Evolutionary conservation across 768 basidiomycete genomes (phyloP).

Genomic region (Thelephora ganbajun): DNA sequence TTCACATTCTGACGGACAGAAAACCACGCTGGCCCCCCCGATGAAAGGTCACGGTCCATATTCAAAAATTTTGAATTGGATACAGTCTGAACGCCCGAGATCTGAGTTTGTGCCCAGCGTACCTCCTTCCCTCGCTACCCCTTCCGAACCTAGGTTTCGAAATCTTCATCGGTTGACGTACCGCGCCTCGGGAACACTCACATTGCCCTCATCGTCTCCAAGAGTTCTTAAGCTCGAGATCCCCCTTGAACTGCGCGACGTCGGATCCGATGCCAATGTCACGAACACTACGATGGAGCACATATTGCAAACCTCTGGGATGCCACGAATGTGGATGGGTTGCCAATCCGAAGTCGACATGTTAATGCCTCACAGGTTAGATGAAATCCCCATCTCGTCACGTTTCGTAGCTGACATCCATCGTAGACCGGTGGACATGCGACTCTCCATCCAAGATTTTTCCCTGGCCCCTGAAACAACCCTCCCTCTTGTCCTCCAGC

Average conservation of each 20-base stretch:
- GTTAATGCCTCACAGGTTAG: constrained; percentile 45
- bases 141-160: background rate
- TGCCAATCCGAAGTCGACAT: constrained; percentile 28
- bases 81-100: constrained; percentile 14
- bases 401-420: background rate
- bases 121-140: background rate
- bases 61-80: constrained; percentile 31
- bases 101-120: background rate
- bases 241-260: background rate
- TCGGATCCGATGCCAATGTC: background rate
- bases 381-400: background rate
- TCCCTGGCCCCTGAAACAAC: constrained; percentile 13
- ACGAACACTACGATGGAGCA: background rate
- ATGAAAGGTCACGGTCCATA: constrained; percentile 27
- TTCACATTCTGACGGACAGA: constrained; percentile 20
- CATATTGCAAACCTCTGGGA: constrained; percentile 4
- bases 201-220: background rate
- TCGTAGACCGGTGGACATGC: constrained; percentile 45
- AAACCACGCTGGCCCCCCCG: constrained; percentile 31
- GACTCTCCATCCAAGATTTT: constrained; percentile 27
- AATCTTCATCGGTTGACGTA: background rate
- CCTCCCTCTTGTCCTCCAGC: constrained; percentile 27
- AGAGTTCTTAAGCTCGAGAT: background rate
- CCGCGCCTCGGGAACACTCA: background rate
- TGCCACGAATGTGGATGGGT: constrained; percentile 21